Percentiles rank a stretch among this genome's conserved stretches.
Conservation (phyloP, 2,329 filamentous ascomycete genomes). For the Alternaria consortialis region DNA sequence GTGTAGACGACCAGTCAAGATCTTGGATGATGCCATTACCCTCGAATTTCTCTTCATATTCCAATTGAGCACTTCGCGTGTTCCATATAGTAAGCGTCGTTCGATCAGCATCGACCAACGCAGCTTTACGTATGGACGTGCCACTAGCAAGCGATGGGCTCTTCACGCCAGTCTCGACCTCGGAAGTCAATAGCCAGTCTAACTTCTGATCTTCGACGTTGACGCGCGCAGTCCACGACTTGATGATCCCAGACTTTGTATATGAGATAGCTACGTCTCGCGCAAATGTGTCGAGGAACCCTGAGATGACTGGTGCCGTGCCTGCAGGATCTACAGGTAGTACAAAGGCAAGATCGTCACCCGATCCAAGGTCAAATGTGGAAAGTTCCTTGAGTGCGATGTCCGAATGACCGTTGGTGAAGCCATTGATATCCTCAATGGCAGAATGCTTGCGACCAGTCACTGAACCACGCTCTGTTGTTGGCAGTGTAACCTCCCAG, state of each 20-base stretch:
- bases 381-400: slow-evolving; percentile 72
- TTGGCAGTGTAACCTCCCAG: slow-evolving; percentile 77
- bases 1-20: slow-evolving; percentile 93
- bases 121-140: slow-evolving; percentile 86
- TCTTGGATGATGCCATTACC: slow-evolving; percentile 80
- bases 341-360: slow-evolving; percentile 65
- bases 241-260: slow-evolving; percentile 75
- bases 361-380: slow-evolving; percentile 70
- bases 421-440: slow-evolving; percentile 33
- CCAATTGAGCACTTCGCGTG: slow-evolving; percentile 79
- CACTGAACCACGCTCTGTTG: slow-evolving; percentile 40
- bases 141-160: slow-evolving; percentile 82
- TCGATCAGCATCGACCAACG: slow-evolving; percentile 76
- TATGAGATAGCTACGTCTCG: slow-evolving; percentile 88
- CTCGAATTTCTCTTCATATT: slow-evolving; percentile 80
- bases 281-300: slow-evolving; percentile 85
- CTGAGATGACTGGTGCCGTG: slow-evolving; percentile 72
- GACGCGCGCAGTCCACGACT: slow-evolving; percentile 86
- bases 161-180: slow-evolving; percentile 78
- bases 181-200: slow-evolving; percentile 84
- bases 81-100: slow-evolving; percentile 92
- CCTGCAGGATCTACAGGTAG: slow-evolving; percentile 89
- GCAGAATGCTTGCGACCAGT: slow-evolving; percentile 41
- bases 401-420: slow-evolving; percentile 41
- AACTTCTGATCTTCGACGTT: slow-evolving; percentile 67